A percentile compares a stretch with the other conserved stretches of the same genome.
Conservation (phyloP, 805 yeast species). For the Ogataea zsoltii region DNA sequence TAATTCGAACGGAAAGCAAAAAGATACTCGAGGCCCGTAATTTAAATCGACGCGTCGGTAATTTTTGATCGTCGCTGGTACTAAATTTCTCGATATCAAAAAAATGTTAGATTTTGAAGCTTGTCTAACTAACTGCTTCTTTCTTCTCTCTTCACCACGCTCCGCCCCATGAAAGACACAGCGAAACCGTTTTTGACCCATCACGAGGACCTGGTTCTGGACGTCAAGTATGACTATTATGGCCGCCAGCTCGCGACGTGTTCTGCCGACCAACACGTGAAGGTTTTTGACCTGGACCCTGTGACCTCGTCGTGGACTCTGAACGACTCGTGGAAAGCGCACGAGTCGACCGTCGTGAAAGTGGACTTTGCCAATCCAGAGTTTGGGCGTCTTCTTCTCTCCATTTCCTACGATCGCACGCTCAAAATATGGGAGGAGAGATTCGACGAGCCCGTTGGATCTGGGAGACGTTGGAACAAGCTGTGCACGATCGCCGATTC, state of each 20-base stretch:
- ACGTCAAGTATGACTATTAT: slow-evolving; percentile 87
- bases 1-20: too few relatives aligned
- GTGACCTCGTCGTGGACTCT: slow-evolving; percentile 74
- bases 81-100: too few relatives aligned
- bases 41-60: slow-evolving; percentile 2
- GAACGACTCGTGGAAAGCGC: slow-evolving; percentile 93
- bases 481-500: slow-evolving; percentile 81
- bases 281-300: slow-evolving; percentile 77
- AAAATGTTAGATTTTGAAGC: too few relatives aligned
- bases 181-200: slow-evolving; percentile 82
- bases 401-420: slow-evolving; percentile 88
- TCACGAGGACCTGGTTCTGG: slow-evolving; percentile 91
- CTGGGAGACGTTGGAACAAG: slow-evolving; percentile 83
- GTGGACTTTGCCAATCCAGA: slow-evolving; percentile 95
- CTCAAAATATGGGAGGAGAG: slow-evolving; percentile 91
- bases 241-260: slow-evolving; percentile 93
- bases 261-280: slow-evolving; percentile 90
- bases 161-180: slow-evolving; percentile 28
- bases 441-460: slow-evolving; percentile 68
- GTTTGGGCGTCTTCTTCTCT: slow-evolving; percentile 81
- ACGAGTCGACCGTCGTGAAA: slow-evolving; percentile 81
- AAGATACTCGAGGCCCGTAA: background rate
- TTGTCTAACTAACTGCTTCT: background rate
- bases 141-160: background rate
- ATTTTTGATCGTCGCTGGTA: background rate